These are phyloP conservation scores for Trypanosoma caninum DNA, from an alignment of 208 protist genomes.

Conservation along the genomic window DNA sequence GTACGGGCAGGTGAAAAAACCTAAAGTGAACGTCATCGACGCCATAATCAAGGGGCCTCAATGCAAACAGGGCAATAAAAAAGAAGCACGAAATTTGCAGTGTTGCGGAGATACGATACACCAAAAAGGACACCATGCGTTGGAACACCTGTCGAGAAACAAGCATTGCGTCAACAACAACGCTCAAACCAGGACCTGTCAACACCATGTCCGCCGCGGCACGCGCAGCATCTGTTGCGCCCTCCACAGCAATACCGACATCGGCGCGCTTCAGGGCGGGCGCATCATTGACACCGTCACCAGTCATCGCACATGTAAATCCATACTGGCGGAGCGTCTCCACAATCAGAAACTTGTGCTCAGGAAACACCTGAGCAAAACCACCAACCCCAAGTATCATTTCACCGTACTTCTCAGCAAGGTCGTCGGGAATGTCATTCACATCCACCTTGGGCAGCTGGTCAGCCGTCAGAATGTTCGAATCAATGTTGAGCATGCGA, in stretches of 20 bases:
- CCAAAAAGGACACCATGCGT: too few relatives aligned
- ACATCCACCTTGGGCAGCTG: constrained; percentile 12
- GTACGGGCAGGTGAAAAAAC: too few relatives aligned
- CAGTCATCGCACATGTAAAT: constrained; percentile 88
- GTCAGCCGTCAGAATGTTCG: too few relatives aligned
- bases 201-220: constrained; percentile 92
- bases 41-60: too few relatives aligned
- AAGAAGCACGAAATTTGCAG: too few relatives aligned
- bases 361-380: constrained; percentile 85
- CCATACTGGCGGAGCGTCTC: constrained; percentile 72
- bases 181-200: too few relatives aligned
- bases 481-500: constrained; percentile 90
- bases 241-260: constrained; percentile 97
- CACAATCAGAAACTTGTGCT: constrained; percentile 90
- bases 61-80: too few relatives aligned
- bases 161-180: too few relatives aligned
- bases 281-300: constrained; percentile 98
- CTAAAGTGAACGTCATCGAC: too few relatives aligned
- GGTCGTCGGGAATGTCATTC: constrained; percentile 49
- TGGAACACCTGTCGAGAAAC: too few relatives aligned
- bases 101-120: too few relatives aligned
- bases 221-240: constrained; percentile 95
- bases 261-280: constrained; percentile 94
- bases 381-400: constrained; percentile 74
- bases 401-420: constrained; percentile 66